Conservation (phyloP, 2,329 filamentous ascomycete genomes). For the Elsinoe ampelina region DNA sequence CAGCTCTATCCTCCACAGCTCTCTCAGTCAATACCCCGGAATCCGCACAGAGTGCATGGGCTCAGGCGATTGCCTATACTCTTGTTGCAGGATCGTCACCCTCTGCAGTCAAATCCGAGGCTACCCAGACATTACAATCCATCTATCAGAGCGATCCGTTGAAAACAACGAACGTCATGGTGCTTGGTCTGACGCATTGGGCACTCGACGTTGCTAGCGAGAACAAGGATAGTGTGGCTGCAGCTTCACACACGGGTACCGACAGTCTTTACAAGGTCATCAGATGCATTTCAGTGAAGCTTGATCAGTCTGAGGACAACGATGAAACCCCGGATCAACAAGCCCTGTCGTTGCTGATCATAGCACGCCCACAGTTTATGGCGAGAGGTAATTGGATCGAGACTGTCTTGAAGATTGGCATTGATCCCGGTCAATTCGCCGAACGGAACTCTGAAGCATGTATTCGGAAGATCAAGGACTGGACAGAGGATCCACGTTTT, state of each 20-base stretch:
- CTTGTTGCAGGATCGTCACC: constrained; percentile 56
- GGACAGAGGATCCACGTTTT: constrained; percentile 30
- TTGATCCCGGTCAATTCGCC: constrained; percentile 75
- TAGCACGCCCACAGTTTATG: constrained; percentile 69
- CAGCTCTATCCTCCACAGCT: constrained; percentile 26
- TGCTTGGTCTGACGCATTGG: constrained; percentile 73
- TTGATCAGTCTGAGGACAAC: constrained; percentile 33
- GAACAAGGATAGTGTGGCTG: constrained; percentile 70
- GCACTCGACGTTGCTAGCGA: constrained; percentile 54
- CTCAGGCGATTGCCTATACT: constrained; percentile 73
- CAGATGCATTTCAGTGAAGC: constrained; percentile 53
- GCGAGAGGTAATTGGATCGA: constrained; percentile 82
- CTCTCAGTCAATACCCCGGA: constrained; percentile 18
- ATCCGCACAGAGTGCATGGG: constrained; percentile 56
- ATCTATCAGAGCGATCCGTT: constrained; percentile 54
- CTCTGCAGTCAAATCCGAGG: constrained; percentile 54
- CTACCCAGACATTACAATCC: constrained; percentile 51
- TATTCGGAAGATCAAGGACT: constrained; percentile 55
- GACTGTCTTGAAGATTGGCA: constrained; percentile 64
- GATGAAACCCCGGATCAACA: constrained; percentile 53
- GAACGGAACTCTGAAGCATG: constrained; percentile 54
- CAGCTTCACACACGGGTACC: constrained; percentile 54
- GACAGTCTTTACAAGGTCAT: constrained; percentile 53
- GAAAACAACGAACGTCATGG: constrained; percentile 53
- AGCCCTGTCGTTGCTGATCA: constrained; percentile 65